phyloP scores from a whole-genome alignment of 495 filamentous ascomycete species.

The Chaetomium tenue region DNA sequence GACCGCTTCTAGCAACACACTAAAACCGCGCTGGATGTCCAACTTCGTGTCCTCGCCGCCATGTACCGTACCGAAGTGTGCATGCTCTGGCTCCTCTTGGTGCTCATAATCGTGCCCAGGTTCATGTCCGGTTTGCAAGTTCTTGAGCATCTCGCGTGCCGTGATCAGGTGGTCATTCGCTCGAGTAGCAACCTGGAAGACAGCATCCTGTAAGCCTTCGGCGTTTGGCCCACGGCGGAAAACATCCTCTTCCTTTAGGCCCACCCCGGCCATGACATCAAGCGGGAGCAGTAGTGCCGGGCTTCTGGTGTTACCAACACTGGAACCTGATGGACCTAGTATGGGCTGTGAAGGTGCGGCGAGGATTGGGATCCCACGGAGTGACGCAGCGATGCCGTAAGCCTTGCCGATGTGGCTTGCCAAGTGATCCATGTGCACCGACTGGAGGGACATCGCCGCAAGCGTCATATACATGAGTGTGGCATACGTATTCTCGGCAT shows the following conservation, averaged over 20 bases:
- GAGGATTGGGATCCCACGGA: conserved; percentile 79
- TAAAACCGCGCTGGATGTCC: conserved; percentile 67
- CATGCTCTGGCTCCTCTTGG: conserved; percentile 71
- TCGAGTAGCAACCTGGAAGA: conserved; percentile 87
- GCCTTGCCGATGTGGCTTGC: conserved; percentile 95
- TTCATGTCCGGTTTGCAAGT: conserved; percentile 65
- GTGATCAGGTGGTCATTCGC: conserved; percentile 96
- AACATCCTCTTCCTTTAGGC: conserved; percentile 83
- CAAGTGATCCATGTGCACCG: conserved; percentile 84
- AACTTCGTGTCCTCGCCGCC: conserved; percentile 33
- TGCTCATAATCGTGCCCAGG: conserved; percentile 86
- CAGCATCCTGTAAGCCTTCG: conserved; percentile 76
- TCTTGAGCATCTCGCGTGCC: conserved; percentile 83
- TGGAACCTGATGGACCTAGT: conserved; percentile 39
- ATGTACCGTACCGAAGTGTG: conserved; percentile 48
- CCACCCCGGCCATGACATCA: conserved; percentile 80
- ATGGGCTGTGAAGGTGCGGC: conserved; percentile 69
- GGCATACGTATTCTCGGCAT: conserved; percentile 91
- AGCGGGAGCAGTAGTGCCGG: conserved; percentile 67
- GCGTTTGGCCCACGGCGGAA: conserved; percentile 75
- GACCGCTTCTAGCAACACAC: conserved; percentile 76
- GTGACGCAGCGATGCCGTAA: conserved; percentile 76
- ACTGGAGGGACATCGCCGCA: conserved; percentile 69
- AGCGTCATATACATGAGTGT: conserved; percentile 89
- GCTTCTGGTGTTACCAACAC: conserved; percentile 38